Percentiles rank a stretch among this genome's conserved stretches.
Conservation (phyloP, 148 eudicot genomes). For the Vaccinium vitisidaea region DNA sequence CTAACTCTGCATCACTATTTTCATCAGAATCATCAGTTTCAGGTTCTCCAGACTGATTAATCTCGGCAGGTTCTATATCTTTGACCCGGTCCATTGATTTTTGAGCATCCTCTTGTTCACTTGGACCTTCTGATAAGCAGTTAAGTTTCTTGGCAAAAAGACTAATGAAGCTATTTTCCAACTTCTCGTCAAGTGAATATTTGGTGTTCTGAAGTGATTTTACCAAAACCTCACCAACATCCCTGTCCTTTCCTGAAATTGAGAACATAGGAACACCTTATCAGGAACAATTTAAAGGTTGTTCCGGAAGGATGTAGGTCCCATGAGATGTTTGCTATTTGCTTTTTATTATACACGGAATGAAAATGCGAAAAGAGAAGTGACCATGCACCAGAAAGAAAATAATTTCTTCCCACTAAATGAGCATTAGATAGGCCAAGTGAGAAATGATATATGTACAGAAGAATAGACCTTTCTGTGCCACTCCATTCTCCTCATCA, state of each 20-base stretch:
- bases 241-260: constrained; percentile 52
- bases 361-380: not conserved
- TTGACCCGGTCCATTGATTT: constrained; percentile 22
- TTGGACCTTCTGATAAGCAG: constrained; percentile 19
- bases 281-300: not conserved
- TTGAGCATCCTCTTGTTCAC: constrained; percentile 26
- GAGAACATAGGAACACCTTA: not conserved
- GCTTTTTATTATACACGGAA: not conserved
- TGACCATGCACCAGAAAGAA: not conserved
- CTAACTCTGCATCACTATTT: constrained; percentile 40
- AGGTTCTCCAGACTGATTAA: constrained; percentile 25
- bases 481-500: constrained; percentile 47
- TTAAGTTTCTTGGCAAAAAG: constrained; percentile 48
- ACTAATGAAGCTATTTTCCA: constrained; percentile 64
- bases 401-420: not conserved
- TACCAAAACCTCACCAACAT: constrained; percentile 79
- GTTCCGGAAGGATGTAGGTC: not conserved
- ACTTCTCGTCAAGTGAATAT: constrained; percentile 71
- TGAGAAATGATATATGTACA: not conserved
- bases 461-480: constrained; percentile 39
- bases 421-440: not conserved
- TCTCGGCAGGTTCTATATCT: constrained; percentile 31
- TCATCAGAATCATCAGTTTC: constrained; percentile 45
- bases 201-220: constrained; percentile 74
- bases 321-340: not conserved